Percentiles rank a stretch among this genome's conserved stretches.
Conservation (phyloP, 352 stramenopile species). For the Globisporangium cylindrosporum region DNA sequence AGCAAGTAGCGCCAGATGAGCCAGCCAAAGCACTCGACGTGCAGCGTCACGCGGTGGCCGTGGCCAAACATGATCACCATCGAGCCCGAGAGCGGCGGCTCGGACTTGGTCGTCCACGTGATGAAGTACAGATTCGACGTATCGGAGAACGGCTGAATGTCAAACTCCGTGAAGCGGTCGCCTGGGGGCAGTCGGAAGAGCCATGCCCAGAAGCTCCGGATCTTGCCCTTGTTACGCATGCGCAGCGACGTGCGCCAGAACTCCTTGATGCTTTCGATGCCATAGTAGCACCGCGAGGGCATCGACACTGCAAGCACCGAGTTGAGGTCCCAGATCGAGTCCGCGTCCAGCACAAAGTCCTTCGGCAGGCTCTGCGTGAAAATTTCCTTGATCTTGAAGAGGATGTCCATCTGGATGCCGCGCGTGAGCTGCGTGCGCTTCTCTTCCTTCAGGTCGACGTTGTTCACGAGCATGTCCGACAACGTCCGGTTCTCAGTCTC, state of each 20-base stretch:
- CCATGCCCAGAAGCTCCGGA: slow-evolving; percentile 85
- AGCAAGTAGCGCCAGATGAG: slow-evolving; percentile 85
- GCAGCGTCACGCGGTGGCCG: slow-evolving; percentile 75
- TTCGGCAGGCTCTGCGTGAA: slow-evolving; percentile 84
- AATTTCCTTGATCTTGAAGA: slow-evolving; percentile 88
- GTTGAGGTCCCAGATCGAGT: slow-evolving; percentile 85
- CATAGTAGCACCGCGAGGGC: slow-evolving; percentile 83
- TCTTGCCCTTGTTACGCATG: slow-evolving; percentile 88
- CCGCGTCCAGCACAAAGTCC: slow-evolving; percentile 81
- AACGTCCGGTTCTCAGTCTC: slow-evolving; percentile 65
- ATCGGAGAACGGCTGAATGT: slow-evolving; percentile 70
- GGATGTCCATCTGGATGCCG: slow-evolving; percentile 85
- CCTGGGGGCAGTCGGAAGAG: slow-evolving; percentile 72
- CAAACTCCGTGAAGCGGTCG: slow-evolving; percentile 73
- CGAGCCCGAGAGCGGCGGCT: slow-evolving; percentile 57
- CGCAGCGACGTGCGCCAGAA: slow-evolving; percentile 82
- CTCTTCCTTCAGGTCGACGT: slow-evolving; percentile 52
- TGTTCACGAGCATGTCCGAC: slow-evolving; percentile 75
- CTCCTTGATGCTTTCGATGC: slow-evolving; percentile 86
- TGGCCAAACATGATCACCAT: slow-evolving; percentile 88
- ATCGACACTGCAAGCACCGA: slow-evolving; percentile 83
- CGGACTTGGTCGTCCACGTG: slow-evolving; percentile 82
- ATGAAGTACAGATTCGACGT: slow-evolving; percentile 82
- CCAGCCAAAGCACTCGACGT: slow-evolving; percentile 85
- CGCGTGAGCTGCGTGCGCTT: slow-evolving; percentile 64